Evolutionary conservation across 208 protist species (phyloP), one percentile per base, ranked within the genome.

Genomic region (Wallacemonas sp.): DNA sequence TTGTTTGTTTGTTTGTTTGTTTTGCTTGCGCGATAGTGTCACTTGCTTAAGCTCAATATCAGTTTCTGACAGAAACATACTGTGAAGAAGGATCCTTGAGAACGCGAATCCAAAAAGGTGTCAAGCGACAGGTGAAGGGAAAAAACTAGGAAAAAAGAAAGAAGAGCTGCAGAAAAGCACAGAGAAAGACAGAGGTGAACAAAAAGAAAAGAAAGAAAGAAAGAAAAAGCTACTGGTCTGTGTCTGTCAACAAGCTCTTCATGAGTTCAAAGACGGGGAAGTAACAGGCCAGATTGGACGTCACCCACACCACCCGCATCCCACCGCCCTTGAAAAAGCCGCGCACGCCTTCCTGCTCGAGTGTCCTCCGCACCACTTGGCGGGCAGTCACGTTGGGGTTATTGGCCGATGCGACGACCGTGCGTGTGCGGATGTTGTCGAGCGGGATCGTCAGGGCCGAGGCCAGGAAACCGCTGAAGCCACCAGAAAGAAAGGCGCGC

Each of bases 261-360:
- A 78, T 65, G 10, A 74, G 33, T 55, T 95, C 86, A 67, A 89
- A 93, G 0, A 91, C 33, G 12, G 89, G 89, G 36, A 93, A 93
- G 69, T 93, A 95, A 20, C 81, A 59, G 7, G 84, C 81, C 86
- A 92, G 88, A 73, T 95, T 95, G 8, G 70, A 52, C 11, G 84
- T 86, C 48, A 95, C 86, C 85, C 86, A 95, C 32, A 95, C 36
- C 55, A 93, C 77, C 39, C 89, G 86, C 62, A 81, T 84, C 22
- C 48, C 63, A 1, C 77, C 84, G 23, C 89, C 89, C n/a, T 75
- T 75, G 57, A 86, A 79, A 36, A 95, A 93, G 22, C 75, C 73
- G n/a, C 64, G 61, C 45, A 84, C 38, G 2, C 89, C 89, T 61
- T 82, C 81, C 7, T 62, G 22, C 10, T 61, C 61, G 52, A 92